phyloP scores from a whole-genome alignment of 352 stramenopile species.

The Pythium guiyangense region DNA sequence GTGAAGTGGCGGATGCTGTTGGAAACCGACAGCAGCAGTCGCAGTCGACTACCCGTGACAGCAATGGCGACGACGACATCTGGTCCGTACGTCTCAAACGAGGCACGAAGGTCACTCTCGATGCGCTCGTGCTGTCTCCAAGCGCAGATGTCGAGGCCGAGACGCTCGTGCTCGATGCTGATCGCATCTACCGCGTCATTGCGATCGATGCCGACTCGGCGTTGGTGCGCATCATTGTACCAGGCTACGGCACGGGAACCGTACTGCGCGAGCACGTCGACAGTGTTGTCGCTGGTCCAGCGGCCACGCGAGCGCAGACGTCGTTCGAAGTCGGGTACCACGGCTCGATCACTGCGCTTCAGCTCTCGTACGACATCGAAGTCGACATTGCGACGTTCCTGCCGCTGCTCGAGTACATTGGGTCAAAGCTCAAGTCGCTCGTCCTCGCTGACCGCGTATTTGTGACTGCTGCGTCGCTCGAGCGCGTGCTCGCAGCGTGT shows the following conservation, averaged over 20 bases:
- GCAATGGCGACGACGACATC: not conserved
- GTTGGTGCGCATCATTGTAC: not conserved
- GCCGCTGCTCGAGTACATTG: constrained; percentile 2
- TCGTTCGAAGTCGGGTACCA: not conserved
- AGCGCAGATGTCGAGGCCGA: not conserved
- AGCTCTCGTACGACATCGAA: not conserved
- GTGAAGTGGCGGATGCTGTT: not conserved
- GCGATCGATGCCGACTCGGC: not conserved
- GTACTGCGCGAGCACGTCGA: not conserved
- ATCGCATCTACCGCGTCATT: constrained; percentile 2
- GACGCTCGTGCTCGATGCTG: not conserved
- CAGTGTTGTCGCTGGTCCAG: not conserved
- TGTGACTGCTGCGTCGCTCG: too few relatives aligned
- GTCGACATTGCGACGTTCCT: not conserved
- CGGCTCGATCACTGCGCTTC: not conserved
- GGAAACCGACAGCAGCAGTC: not conserved
- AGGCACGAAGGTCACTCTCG: not conserved
- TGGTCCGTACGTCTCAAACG: not conserved
- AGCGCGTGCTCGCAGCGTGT: too few relatives aligned
- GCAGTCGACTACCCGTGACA: too few relatives aligned
- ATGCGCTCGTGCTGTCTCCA: not conserved
- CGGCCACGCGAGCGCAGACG: not conserved
- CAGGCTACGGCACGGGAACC: not conserved
- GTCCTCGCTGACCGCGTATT: too few relatives aligned
- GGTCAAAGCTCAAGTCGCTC: not conserved